phyloP scores from a whole-genome alignment of 768 basidiomycete genomes.

The Serendipita vermifera region DNA sequence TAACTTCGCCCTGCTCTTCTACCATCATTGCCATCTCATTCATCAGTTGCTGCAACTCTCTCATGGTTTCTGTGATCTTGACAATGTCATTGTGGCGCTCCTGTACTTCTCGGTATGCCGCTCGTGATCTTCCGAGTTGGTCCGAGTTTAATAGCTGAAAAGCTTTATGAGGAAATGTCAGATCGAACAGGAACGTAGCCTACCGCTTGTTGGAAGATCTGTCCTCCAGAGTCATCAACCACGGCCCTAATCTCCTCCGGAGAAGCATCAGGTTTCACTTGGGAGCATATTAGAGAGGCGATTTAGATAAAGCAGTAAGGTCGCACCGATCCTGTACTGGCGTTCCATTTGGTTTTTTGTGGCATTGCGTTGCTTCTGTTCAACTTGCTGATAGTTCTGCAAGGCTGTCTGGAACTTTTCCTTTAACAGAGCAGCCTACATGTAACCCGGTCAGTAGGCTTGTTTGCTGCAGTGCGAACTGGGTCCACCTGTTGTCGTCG shows the following conservation, averaged over 20 bases:
- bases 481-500: conserved; percentile 58
- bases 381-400: conserved; percentile 22
- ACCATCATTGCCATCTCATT: conserved; percentile 35
- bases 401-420: conserved; percentile 21
- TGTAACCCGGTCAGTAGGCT: neutral
- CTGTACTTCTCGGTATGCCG: conserved; percentile 35
- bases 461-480: neutral
- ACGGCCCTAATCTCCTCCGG: conserved; percentile 30
- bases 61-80: conserved; percentile 36
- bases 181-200: conserved; percentile 2
- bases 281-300: conserved; percentile 13
- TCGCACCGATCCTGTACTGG: conserved; percentile 25
- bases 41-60: conserved; percentile 38
- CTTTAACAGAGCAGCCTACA: conserved; percentile 15
- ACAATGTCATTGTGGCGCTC: conserved; percentile 35
- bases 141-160: conserved; percentile 31
- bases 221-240: conserved; percentile 25
- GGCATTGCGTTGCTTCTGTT: conserved; percentile 19
- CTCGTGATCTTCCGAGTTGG: conserved; percentile 31
- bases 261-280: conserved; percentile 32
- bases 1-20: conserved; percentile 35
- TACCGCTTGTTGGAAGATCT: conserved; percentile 28
- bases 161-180: neutral
- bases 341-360: conserved; percentile 19
- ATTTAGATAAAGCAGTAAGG: neutral